These are phyloP conservation scores for Trichoderma pleuroti DNA, from an alignment of 2,329 filamentous ascomycete species.

Conservation along the genomic window DNA sequence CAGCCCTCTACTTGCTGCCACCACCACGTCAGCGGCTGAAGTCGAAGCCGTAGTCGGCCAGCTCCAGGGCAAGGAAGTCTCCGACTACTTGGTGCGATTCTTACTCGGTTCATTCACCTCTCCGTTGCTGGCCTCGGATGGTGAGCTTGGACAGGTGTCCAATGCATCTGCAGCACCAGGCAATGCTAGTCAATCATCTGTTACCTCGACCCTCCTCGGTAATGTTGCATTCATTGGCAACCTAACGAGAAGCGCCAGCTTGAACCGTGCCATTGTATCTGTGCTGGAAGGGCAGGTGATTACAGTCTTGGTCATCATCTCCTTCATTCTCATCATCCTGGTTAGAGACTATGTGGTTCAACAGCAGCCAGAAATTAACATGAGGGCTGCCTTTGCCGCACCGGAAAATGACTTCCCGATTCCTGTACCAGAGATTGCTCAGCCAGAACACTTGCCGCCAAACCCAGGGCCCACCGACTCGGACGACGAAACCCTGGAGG, in stretches of 20 bases:
- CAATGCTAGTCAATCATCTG: slow-evolving; percentile 6
- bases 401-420: slow-evolving; percentile 30
- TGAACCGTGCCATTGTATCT: slow-evolving; percentile 79
- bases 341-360: slow-evolving; percentile 98
- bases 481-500: slow-evolving; percentile 34
- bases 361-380: slow-evolving; percentile 89
- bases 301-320: slow-evolving; percentile 83
- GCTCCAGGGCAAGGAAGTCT: slow-evolving; percentile 31
- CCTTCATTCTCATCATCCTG: slow-evolving; percentile 93
- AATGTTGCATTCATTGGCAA: slow-evolving; percentile 55
- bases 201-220: slow-evolving; percentile 48
- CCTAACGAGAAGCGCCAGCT: slow-evolving; percentile 62
- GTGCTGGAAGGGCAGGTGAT: slow-evolving; percentile 91
- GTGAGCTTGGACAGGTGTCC: neutral
- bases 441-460: slow-evolving; percentile 12
- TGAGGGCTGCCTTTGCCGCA: slow-evolving; percentile 63
- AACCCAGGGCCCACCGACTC: slow-evolving; percentile 31
- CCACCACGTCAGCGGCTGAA: slow-evolving; percentile 32
- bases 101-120: slow-evolving; percentile 31
- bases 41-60: slow-evolving; percentile 31
- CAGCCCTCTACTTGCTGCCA: slow-evolving; percentile 34
- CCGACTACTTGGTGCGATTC: slow-evolving; percentile 33
- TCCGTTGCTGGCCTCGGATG: slow-evolving; percentile 22
- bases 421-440: slow-evolving; percentile 24
- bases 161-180: neutral